Evolutionary conservation across 768 basidiomycete genomes (phyloP).

Genomic region (Xerocomus potaroensis): DNA sequence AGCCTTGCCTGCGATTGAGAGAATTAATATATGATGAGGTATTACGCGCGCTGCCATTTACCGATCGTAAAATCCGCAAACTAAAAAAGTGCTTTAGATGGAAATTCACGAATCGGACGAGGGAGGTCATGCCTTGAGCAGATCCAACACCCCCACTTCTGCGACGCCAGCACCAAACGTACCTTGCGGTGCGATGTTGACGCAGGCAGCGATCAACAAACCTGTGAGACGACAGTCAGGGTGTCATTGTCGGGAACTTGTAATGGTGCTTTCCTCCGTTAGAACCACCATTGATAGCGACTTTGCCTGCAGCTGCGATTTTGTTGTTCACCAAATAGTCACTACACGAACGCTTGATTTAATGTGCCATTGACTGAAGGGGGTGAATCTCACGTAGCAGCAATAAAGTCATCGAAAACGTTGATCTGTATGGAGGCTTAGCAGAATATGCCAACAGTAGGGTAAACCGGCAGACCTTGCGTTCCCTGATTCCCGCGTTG

Average conservation of each 20-base stretch:
- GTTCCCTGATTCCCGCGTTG: slow-evolving; percentile 60
- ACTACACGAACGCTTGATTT: slow-evolving; percentile 32
- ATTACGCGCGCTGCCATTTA: slow-evolving; percentile 15
- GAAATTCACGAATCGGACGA: background rate
- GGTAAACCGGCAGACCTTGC: slow-evolving; percentile 45
- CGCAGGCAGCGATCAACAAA: slow-evolving; percentile 78
- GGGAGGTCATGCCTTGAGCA: slow-evolving; percentile 54
- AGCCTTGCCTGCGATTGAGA: slow-evolving; percentile 47
- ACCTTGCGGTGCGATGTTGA: slow-evolving; percentile 73
- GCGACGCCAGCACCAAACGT: slow-evolving; percentile 75
- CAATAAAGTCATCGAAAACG: slow-evolving; percentile 79
- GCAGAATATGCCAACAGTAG: background rate
- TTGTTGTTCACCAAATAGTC: slow-evolving; percentile 71
- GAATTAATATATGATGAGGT: slow-evolving; percentile 7
- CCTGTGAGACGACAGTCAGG: slow-evolving; percentile 37
- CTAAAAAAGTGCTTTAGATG: slow-evolving; percentile 29
- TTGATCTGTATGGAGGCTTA: slow-evolving; percentile 44
- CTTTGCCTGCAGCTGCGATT: slow-evolving; percentile 62
- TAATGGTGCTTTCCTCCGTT: slow-evolving; percentile 58
- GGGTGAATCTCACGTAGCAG: slow-evolving; percentile 56
- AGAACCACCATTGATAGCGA: slow-evolving; percentile 74
- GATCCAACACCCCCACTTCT: slow-evolving; percentile 78
- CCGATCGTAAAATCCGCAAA: slow-evolving; percentile 78
- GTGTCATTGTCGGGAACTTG: background rate
- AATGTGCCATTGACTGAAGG: background rate